phyloP scores from a whole-genome alignment of 208 protist species.

The Herpetomonas muscarum region DNA sequence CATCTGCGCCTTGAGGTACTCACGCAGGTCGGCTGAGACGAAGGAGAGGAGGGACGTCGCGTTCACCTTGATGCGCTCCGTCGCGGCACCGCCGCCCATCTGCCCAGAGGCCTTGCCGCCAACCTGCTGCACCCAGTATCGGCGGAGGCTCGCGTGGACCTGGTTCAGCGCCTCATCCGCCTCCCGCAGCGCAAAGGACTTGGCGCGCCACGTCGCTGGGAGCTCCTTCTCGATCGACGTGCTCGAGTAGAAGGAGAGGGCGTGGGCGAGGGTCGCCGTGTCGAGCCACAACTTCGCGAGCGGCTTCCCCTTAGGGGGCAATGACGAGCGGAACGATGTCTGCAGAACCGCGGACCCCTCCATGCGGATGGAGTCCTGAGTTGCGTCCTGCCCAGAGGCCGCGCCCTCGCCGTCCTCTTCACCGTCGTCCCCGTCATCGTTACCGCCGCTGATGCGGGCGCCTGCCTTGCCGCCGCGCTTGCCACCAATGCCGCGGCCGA shows the following conservation, averaged over 20 bases:
- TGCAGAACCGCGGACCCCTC: slow-evolving; percentile 45
- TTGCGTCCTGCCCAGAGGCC: neutral
- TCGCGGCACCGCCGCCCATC: slow-evolving; percentile 20
- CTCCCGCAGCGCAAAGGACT: slow-evolving; percentile 72
- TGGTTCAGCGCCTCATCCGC: slow-evolving; percentile 64
- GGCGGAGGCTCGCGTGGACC: slow-evolving; percentile 47
- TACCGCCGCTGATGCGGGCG: neutral
- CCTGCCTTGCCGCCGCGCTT: neutral
- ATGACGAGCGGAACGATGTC: slow-evolving; percentile 37
- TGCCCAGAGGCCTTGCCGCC: neutral
- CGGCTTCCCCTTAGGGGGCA: slow-evolving; percentile 32
- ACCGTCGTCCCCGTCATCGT: neutral
- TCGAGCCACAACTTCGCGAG: slow-evolving; percentile 78
- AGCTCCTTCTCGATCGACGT: slow-evolving; percentile 69
- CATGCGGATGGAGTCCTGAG: slow-evolving; percentile 4
- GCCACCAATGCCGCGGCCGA: neutral
- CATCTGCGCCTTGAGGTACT: slow-evolving; percentile 77
- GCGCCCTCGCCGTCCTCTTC: neutral
- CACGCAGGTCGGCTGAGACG: slow-evolving; percentile 77
- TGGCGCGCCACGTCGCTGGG: slow-evolving; percentile 75
- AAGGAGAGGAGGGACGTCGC: slow-evolving; percentile 78
- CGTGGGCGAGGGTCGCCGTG: slow-evolving; percentile 60
- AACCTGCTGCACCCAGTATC: slow-evolving; percentile 56
- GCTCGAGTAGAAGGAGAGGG: slow-evolving; percentile 52
- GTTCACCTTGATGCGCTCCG: slow-evolving; percentile 66